These are phyloP conservation scores for Borealophlyctis nickersoniae DNA, from an alignment of 192 early-diverging fungal species.

Conservation along the genomic window DNA sequence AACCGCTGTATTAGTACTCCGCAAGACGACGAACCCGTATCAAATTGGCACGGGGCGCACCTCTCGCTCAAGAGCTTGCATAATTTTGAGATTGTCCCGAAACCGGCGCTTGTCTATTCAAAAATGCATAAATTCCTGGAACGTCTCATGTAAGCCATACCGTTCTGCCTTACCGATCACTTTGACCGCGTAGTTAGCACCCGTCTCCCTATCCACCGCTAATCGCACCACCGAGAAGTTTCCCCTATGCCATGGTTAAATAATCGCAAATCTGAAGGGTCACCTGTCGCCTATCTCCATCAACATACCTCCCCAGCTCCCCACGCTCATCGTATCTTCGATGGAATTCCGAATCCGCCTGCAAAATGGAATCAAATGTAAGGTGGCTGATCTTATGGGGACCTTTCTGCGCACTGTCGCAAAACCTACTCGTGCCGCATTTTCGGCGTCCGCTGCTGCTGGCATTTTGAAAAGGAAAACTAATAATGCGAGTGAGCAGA, in stretches of 20 bases:
- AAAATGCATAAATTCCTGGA: too few relatives aligned
- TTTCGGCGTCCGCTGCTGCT: not conserved
- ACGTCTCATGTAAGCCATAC: not conserved
- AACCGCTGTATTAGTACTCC: too few relatives aligned
- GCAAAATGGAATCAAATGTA: not conserved
- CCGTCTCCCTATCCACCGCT: slow-evolving; percentile 29
- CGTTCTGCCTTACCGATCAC: slow-evolving; percentile 13
- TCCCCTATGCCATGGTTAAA: slow-evolving; percentile 13
- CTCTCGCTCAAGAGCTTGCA: slow-evolving; percentile 21
- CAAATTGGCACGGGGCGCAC: not conserved
- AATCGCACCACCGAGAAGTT: slow-evolving; percentile 29
- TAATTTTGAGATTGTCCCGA: slow-evolving; percentile 23
- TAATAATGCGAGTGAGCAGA: not conserved
- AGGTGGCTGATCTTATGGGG: not conserved
- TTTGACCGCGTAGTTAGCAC: slow-evolving; percentile 32
- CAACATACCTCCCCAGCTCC: slow-evolving; percentile 13
- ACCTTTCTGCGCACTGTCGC: not conserved
- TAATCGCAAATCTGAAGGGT: not conserved
- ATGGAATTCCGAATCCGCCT: not conserved
- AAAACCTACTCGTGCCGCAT: not conserved
- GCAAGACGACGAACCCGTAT: too few relatives aligned
- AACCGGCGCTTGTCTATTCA: slow-evolving; percentile 22
- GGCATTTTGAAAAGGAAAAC: not conserved
- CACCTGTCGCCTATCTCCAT: not conserved
- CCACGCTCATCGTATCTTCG: not conserved